These are phyloP conservation scores for Sedum album DNA, from an alignment of 164 flowering plant species.

Conservation along the genomic window DNA sequence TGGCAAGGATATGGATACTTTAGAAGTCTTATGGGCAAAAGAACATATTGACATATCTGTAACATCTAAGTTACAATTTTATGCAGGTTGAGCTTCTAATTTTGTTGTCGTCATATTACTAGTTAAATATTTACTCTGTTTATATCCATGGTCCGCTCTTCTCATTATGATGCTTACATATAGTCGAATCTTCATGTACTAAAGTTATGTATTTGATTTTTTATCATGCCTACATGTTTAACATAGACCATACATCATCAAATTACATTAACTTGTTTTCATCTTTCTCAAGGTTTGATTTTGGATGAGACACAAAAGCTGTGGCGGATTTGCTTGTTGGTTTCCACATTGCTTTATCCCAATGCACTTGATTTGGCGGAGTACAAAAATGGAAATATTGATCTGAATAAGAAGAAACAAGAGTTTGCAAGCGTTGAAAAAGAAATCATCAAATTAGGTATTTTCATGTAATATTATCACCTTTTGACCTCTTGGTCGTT, in stretches of 20 bases:
- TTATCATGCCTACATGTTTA: not conserved
- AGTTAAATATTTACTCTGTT: no score
- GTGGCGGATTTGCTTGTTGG: constrained; percentile 72
- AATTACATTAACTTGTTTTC: not conserved
- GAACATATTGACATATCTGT: constrained; percentile 40
- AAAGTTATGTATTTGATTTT: no score
- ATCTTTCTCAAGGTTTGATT: constrained; percentile 44
- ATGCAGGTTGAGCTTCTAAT: no score
- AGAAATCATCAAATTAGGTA: constrained; percentile 48
- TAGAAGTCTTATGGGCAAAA: constrained; percentile 30
- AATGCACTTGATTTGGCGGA: constrained; percentile 15
- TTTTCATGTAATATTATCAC: not conserved
- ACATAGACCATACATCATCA: not conserved
- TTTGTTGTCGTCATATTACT: no score
- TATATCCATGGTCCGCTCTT: no score
- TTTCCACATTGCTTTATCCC: constrained; percentile 49
- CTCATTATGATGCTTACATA: no score
- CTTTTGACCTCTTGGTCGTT: not conserved
- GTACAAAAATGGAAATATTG: constrained; percentile 11
- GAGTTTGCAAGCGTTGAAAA: constrained; percentile 37
- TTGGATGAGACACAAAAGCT: constrained; percentile 69
- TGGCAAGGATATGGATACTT: constrained; percentile 19
- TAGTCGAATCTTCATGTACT: no score
- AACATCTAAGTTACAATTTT: constrained; percentile 20
- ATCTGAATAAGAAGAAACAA: constrained; percentile 36